These are phyloP conservation scores for Acanthamoeba culbertsoni DNA, from an alignment of 208 protist genomes.

Conservation along the genomic window DNA sequence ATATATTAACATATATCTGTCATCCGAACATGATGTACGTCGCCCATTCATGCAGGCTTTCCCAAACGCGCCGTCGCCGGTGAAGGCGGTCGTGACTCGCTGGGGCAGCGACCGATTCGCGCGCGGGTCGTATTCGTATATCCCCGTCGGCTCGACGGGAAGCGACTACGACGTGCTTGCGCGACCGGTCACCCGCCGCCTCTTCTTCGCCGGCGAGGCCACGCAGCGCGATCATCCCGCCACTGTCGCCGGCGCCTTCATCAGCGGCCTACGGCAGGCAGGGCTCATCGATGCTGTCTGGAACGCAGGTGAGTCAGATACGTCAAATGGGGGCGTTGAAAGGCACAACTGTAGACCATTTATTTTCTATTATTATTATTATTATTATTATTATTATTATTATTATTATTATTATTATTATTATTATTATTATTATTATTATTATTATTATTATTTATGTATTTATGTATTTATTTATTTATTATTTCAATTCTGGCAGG, in stretches of 20 bases:
- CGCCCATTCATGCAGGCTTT: background rate
- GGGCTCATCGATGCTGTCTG: background rate
- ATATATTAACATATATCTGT: too few species aligned
- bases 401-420: too few species aligned
- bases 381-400: too few species aligned
- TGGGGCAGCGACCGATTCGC: conserved; percentile 46
- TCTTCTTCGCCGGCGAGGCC: conserved; percentile 64
- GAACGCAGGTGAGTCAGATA: background rate
- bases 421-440: too few species aligned
- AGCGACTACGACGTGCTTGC: conserved; percentile 61
- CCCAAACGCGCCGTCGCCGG: background rate
- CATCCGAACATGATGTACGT: background rate
- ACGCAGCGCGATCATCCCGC: conserved; percentile 45
- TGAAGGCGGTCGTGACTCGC: conserved; percentile 53
- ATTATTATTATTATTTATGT: too few species aligned
- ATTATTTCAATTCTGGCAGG: too few species aligned
- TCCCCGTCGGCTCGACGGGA: background rate
- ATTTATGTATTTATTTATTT: too few species aligned
- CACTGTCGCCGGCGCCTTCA: background rate
- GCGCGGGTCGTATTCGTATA: conserved; percentile 64
- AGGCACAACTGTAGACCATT: too few species aligned
- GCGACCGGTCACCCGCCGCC: background rate
- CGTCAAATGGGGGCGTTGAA: too few species aligned
- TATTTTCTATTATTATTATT: too few species aligned
- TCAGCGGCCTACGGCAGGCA: conserved; percentile 10